These are phyloP conservation scores for Protomyces arabidopsidicola DNA, from an alignment of 1,139 yeast species.

Conservation along the genomic window DNA sequence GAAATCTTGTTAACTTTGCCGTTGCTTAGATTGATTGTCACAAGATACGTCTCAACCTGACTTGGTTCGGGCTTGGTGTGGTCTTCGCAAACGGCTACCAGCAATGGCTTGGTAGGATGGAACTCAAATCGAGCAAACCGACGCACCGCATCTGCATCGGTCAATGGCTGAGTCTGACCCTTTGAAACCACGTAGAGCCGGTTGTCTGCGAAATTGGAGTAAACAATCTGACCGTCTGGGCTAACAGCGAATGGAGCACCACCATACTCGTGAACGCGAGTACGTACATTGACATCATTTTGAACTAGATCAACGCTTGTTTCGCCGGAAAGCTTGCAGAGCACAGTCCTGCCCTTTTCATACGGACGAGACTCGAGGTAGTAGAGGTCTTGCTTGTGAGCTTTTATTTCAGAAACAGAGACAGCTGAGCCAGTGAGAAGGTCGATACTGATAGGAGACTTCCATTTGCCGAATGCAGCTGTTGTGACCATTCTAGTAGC, in stretches of 20 bases:
- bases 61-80: conserved; percentile 11
- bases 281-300: neutral
- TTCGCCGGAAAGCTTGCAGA: neutral
- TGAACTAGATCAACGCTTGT: neutral
- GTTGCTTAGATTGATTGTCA: neutral
- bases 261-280: conserved; percentile 26
- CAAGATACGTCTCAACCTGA: conserved; percentile 16
- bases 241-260: conserved; percentile 7
- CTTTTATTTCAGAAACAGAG: conserved; percentile 3
- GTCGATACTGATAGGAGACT: conserved; percentile 17
- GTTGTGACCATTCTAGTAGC: conserved; percentile 1
- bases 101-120: conserved; percentile 3
- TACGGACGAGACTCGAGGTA: conserved; percentile 12
- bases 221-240: neutral
- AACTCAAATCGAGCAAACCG: conserved; percentile 14
- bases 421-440: conserved; percentile 22
- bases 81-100: conserved; percentile 21
- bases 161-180: neutral
- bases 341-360: conserved; percentile 15
- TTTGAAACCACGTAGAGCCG: conserved; percentile 4
- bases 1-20: neutral
- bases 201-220: conserved; percentile 7
- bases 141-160: neutral
- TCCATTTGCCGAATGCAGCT: conserved; percentile 16
- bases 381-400: conserved; percentile 6